These are phyloP conservation scores for Trichoderma sp. DNA, from an alignment of 2,329 filamentous ascomycete species.

Conservation along the genomic window DNA sequence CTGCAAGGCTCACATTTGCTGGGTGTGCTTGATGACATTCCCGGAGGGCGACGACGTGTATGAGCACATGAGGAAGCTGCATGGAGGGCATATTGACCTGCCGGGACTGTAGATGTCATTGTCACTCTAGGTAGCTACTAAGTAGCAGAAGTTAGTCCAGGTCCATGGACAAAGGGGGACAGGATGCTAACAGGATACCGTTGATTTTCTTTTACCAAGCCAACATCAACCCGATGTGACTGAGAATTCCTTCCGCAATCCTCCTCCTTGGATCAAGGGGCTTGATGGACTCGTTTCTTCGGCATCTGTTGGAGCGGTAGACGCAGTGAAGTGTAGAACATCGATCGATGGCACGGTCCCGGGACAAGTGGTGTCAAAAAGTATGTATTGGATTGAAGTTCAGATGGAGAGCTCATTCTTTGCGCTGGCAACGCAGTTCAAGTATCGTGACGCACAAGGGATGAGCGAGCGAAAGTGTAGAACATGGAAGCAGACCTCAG, in stretches of 20 bases:
- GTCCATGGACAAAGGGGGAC: not conserved
- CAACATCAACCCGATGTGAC: not conserved
- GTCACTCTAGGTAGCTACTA: too few species aligned
- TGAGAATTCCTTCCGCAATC: not conserved
- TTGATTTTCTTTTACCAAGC: not conserved
- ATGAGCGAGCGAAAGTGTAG: not conserved
- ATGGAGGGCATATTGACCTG: not conserved
- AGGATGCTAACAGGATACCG: not conserved
- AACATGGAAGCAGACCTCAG: not conserved
- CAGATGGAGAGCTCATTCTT: too few species aligned
- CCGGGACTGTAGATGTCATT: not conserved
- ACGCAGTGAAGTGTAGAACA: too few species aligned
- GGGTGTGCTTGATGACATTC: constrained; percentile 45
- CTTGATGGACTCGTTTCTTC: too few species aligned
- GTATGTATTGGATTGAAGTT: too few species aligned
- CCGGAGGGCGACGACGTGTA: not conserved
- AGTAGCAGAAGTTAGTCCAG: too few species aligned
- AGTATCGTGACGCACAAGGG: not conserved
- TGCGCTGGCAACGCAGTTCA: too few species aligned
- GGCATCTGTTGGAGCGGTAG: too few species aligned
- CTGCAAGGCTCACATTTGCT: constrained; percentile 52
- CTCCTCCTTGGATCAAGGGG: not conserved
- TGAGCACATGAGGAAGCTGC: constrained; percentile 16
- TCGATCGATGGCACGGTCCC: too few species aligned
- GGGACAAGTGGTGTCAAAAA: too few species aligned